phyloP scores from a whole-genome alignment of 371 early-diverging fungal species.

The Thermomucor indicae-seudaticae region DNA sequence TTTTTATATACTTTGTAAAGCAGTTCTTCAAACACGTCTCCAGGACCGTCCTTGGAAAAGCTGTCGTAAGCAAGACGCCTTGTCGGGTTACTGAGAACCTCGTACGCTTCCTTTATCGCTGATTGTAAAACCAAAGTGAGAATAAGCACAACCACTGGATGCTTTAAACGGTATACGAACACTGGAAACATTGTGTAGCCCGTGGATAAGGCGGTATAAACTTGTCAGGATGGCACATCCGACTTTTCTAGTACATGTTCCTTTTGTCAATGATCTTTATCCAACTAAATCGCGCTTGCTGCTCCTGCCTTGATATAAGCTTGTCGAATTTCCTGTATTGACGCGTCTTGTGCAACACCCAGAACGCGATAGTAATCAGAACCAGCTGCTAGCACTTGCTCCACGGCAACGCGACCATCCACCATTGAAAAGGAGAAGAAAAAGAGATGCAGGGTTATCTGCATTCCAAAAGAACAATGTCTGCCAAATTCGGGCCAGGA shows the following conservation, averaged over 20 bases:
- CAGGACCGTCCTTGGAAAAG: neutral
- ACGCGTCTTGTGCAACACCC: neutral
- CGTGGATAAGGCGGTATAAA: neutral
- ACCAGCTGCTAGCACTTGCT: constrained; percentile 6
- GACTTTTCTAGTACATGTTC: neutral
- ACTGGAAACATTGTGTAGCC: neutral
- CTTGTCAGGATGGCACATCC: constrained; percentile 1
- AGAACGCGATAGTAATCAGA: constrained; percentile 9
- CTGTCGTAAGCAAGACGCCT: neutral
- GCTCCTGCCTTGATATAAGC: constrained; percentile 12
- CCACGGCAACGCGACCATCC: neutral
- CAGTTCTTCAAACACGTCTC: neutral
- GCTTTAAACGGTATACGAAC: neutral
- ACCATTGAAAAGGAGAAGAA: constrained; percentile 1
- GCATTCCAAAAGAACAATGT: neutral
- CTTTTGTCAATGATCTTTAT: neutral
- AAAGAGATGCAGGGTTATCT: neutral
- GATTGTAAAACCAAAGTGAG: neutral
- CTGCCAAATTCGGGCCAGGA: too few species aligned
- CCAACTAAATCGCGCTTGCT: neutral
- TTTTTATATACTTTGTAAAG: too few species aligned
- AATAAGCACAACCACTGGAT: neutral
- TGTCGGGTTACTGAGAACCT: neutral
- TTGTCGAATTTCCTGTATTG: constrained; percentile 8
- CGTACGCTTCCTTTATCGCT: neutral